Percentiles rank a stretch among this genome's conserved stretches.
Conservation (phyloP, 495 filamentous ascomycete genomes). For the Xylaria telfairii region DNA sequence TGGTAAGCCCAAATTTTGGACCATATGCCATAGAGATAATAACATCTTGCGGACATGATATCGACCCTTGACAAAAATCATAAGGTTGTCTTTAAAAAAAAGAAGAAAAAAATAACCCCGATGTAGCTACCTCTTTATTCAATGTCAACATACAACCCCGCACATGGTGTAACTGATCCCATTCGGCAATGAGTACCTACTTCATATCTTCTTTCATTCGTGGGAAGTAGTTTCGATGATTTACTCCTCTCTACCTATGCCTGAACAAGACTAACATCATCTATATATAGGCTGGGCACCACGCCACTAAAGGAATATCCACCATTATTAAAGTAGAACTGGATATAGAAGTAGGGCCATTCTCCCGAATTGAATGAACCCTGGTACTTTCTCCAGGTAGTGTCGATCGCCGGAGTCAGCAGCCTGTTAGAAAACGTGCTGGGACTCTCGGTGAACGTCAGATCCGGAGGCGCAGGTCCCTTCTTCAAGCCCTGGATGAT, state of each 20-base stretch:
- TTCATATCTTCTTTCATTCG: neutral
- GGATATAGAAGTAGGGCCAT: constrained; percentile 20
- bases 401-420: constrained; percentile 8
- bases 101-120: no score
- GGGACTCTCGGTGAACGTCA: constrained; percentile 7
- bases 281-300: constrained; percentile 10
- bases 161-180: neutral
- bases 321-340: constrained; percentile 17
- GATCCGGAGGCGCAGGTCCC: constrained; percentile 8
- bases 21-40: neutral
- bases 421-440: constrained; percentile 15
- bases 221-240: neutral
- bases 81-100: no score
- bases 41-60: neutral
- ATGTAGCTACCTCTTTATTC: neutral
- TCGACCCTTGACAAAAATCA: neutral
- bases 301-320: constrained; percentile 7
- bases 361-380: constrained; percentile 18
- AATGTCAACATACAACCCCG: neutral
- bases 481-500: constrained; percentile 15
- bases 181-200: neutral
- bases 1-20: neutral
- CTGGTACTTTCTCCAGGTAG: constrained; percentile 17
- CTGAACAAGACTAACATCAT: constrained; percentile 16
- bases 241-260: neutral